Base-by-base conservation (phyloP, 768 basidiomycete genomes). In the Amanita molliuscula region DNA sequence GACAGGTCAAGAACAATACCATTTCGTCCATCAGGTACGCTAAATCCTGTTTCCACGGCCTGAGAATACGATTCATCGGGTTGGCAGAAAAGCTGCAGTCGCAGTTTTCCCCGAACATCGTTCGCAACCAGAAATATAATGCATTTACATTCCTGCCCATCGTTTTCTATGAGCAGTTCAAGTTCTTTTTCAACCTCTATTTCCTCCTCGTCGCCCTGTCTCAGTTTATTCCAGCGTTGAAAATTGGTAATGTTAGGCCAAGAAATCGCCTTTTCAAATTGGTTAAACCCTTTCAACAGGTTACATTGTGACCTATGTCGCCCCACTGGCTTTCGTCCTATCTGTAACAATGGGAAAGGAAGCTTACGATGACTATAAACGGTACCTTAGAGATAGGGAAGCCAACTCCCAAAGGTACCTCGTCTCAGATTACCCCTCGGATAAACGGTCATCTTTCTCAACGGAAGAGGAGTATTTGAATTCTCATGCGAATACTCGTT, bases 161-260 rank as follows among this genome's bases (percentile, higher is more conserved):
- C 56, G 94, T 98, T 40, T 81, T 98, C 64, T 98, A 97, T 65
- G 94, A 98, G 65, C 95, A 98, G 64, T 99, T 98, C 84, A 98
- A 97, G 67, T 97, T 95, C 75, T 99, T 99, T 73, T 98, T 96
- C 81, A 99, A 98, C 63, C 76, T 97, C 6, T 99, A 98, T 66
- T 99, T 99, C 62, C 79, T 98, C 9, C 82, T 98, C 20, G 96
- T 99, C 33, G 96, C 96, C 0, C 74, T 98, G 6, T 92, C 88
- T 7, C 96, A 98, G 65, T 96, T 99, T 61, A 71, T 99, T 15
- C 96, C 96, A 11, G 88, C 93, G 0, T 78, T 99, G 52, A 93
- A 92, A 70, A 99, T 96, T 52, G 94, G 93, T 91, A 47, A 41
- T 79, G 70, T 28, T 21, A 11, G 41, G 16, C 43, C 10, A 21